Evolutionary conservation across 345 rosid species (phyloP), one percentile per base, ranked within the genome.

Genomic region (Sisymbrium altissimum): DNA sequence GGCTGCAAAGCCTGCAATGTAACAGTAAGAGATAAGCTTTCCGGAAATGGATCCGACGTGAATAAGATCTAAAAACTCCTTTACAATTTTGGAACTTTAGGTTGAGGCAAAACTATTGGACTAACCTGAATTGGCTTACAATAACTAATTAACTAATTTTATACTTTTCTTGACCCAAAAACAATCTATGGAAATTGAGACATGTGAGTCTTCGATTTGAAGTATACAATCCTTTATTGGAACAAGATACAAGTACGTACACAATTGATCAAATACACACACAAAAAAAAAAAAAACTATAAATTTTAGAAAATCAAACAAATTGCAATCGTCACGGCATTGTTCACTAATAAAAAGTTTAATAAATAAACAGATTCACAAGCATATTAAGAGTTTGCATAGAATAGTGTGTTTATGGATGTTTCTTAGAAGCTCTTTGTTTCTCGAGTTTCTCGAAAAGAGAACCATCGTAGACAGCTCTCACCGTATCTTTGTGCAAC

Each of bases 391-490:
- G 3, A 39, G 10, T 3, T 56, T 14, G 5, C 19, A 15, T 7
- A 1, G 7, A 25, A 4, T 7, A 6, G 2, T 3, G 6, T 25
- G 11, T 43, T 74, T 58, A 74, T 7, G 73, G 54, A 66, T 68
- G 69, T 82, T 81, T 86, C 85, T 84, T 88, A 1, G 92, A 77
- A 55, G 70, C 58, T 57, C 53, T 80, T 71, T 80, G 88, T 77
- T 84, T 84, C 84, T 88, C 86, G 82, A 91, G 70, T 6, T 6
- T 70, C 29, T 87, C 84, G 23, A 94, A 94, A 13, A 94, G 81
- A 75, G 87, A 84, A 48, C 98, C 98, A 70, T 94, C 98, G 33
- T 89, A 94, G 41, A 78, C 91, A 9, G 79, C 86, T 81, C 77
- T 82, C 23, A 94, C 49, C 5, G 83, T 88, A 0, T 91, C 95